Base-by-base conservation (phyloP, 768 basidiomycete genomes). In the Gelatoporia subvermispora region DNA sequence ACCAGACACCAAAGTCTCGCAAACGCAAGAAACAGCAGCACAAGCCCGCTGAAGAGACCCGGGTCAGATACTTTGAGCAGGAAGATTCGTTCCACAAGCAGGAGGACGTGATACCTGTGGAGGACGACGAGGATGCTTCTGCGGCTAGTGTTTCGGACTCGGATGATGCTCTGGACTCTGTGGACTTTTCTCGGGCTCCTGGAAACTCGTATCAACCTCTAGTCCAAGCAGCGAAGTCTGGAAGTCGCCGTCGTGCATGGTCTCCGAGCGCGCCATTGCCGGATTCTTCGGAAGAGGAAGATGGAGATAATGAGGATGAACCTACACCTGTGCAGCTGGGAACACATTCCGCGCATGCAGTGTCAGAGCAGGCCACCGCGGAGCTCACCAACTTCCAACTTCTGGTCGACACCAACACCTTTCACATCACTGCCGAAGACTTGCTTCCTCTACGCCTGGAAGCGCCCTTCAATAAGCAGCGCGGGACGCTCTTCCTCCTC, bases 371-470 rank as follows among this genome's bases (percentile, higher is more conserved):
- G 4, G 34, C 53, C 2, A 55, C 58, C 5, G 48, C 54, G 4
- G 17, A 61, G 7, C 61, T 81, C 0, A 79, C 81, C 9, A 80
- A 78, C 0, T 85, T 81, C 52, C 51, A 60, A 18, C 78, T 84
- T 5, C 54, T 65, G 0, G 53, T 55, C 0, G 69, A 72, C 28
- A 60, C 69, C 50, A 84, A 82, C 48, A 51, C 71, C 7, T 79
- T 80, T 54, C 52, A 53, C 28, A 62, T 86, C 24, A 58, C 72
- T 1, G 38, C 60, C 8, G 66, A 69, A 17, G 77, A 82, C 46
- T 49, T 65, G 11, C 53, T 47, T 8, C 36, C 57, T 28, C 58
- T 74, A 1, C 62, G 61, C 8, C 47, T 73, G 13, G 31, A 53
- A 16, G 20, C 24, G 23, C 25, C 25, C 21, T 35, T 17, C 5